Base-by-base conservation (phyloP, 306 rosid species). In the Abrus precatorius region DNA sequence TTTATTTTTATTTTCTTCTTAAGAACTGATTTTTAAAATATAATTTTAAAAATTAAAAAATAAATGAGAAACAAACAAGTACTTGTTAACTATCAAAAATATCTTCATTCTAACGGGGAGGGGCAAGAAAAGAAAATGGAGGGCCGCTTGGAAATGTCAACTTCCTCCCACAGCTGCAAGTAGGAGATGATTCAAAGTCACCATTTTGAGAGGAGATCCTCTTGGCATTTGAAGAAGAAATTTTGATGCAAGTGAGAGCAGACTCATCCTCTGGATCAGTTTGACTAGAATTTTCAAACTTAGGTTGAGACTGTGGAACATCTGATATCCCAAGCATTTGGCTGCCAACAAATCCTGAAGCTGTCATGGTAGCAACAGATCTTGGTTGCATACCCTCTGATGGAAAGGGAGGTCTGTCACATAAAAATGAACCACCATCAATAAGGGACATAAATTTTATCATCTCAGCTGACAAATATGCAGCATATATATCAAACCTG, bases 121-220 rank as follows among this genome's bases (percentile, higher is more conserved):
- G 88, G 69, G 91, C 87, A 76, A 94, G 98, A 77, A 97, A 92
- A 52, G 98, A 97, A 77, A 92, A 94, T 2, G 97, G 90, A n/a
- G 98, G 95, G 76, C 92, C 92, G 36, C 97, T 92, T 55, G 89
- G 97, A 54, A 92, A 74, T 60, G 92, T 92, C 87, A 94, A 72
- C 85, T 90, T 94, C 91, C 98, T 91, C 67, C 98, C 92, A 13
- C 89, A 83, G 80, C 91, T 80, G 56, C 91, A 92, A 60, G 85
- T 77, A 8, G 95, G 93, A 7, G 94, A 90, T 20, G 89, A 72
- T 60, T 87, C 92, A 20, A 82, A 75, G 57, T 87, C 84, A 34
- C 90, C 76, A 11, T 88, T 87, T 6, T 95, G 97, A 77, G 97
- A 92, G 63, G 92, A 87, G 74, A 94, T 86, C 88, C 98, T 90